Evolutionary conservation across 1,284 basidiomycete genomes (phyloP).

Genomic region (Microbotryum silenes-acaulis): DNA sequence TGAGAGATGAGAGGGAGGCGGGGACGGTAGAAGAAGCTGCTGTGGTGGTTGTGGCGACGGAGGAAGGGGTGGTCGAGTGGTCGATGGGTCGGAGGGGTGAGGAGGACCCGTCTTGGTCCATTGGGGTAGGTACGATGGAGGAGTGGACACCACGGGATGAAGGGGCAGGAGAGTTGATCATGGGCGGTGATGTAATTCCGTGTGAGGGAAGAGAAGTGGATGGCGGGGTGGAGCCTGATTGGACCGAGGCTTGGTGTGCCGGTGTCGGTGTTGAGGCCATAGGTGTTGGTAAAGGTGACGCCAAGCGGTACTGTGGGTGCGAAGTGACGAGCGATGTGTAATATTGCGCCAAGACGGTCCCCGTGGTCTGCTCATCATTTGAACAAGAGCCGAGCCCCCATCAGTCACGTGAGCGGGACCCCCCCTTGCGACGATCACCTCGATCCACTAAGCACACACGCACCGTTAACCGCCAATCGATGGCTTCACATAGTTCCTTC

Average conservation of each 20-base stretch:
- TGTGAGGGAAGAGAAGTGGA: background rate
- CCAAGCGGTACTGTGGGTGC: constrained; percentile 31
- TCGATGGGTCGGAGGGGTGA: background rate
- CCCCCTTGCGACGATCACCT: too few relatives aligned
- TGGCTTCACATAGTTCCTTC: constrained; percentile 77
- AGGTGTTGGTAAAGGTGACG: background rate
- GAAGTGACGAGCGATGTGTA: constrained; percentile 34
- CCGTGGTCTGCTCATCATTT: constrained; percentile 29
- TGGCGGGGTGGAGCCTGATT: background rate
- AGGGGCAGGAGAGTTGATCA: background rate
- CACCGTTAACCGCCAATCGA: constrained; percentile 87
- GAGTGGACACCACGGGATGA: background rate
- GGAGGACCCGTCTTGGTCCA: background rate
- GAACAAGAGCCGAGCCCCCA: background rate
- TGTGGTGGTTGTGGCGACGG: background rate
- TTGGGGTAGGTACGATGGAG: background rate
- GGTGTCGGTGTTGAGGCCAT: background rate
- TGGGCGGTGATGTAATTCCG: background rate
- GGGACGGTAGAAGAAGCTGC: background rate
- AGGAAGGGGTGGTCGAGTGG: background rate
- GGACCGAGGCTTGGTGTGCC: background rate
- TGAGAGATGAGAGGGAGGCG: background rate
- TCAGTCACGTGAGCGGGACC: background rate
- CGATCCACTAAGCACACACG: constrained; percentile 41
- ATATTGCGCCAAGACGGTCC: constrained; percentile 34